Base-by-base conservation (phyloP, 352 stramenopile species). In the Globisporangium radiosum region DNA sequence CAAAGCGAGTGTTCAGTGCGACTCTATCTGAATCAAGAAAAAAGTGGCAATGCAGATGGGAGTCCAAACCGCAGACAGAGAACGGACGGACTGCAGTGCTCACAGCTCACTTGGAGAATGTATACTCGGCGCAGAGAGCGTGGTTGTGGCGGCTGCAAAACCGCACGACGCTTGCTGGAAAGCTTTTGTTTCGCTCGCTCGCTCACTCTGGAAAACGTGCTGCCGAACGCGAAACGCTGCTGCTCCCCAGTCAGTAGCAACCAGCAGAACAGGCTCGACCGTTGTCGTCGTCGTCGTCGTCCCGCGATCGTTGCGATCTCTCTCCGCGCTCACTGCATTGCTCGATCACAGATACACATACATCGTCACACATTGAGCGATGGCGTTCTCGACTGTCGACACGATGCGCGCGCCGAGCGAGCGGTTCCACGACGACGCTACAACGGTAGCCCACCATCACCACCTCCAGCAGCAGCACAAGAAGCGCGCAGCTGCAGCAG, bases 341-440 rank as follows among this genome's bases (percentile, higher is more conserved):
- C 37, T 36, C 11, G 15, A 15, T 17, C 56, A 51, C 39, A 39
- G 43, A 52, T 42, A 47, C 57, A 51, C 13, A n/a, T 11, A 52
- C 14, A 43, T 7, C 17, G 17, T 19, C 17, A 47, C 8, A 47
- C 51, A 38, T 42, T 42, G 6, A 13, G 40, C 39, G 5, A 83
- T 86, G 76, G 56, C 76, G 40, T 84, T 80, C 54, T 75, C 73
- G 38, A 69, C 70, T 7, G 70, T 84, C 37, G 73, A 86, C 54
- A 82, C 73, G 7, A 57, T 81, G 59, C 69, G 68, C 56, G 56
- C 52, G 11, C 48, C 56, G 39, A 57, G 52, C 48, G 49, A 60
- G 39, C 56, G 52, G 44, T 60, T 66, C 37, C 57, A 64, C 19
- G 51, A 61, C 45, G 47, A 43, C 45, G 43, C 47, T 37, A 42